Conservation (phyloP, 2,329 filamentous ascomycete genomes). For the Colletotrichum aenigma region DNA sequence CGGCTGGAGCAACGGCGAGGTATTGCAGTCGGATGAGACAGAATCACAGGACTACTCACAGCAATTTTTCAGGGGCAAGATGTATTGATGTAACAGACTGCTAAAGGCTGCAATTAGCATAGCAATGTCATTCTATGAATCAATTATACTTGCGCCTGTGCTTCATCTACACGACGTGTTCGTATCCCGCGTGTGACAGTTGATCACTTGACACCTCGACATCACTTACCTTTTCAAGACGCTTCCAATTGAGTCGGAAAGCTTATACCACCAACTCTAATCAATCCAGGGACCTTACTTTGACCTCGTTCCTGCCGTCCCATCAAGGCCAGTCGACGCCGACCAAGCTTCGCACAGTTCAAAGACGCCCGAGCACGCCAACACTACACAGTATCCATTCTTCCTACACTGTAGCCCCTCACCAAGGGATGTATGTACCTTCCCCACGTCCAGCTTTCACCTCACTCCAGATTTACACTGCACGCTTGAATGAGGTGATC, state of each 20-base stretch:
- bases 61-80: not conserved
- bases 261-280: not conserved
- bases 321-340: not conserved
- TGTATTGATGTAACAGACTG: not conserved
- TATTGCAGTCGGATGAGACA: not conserved
- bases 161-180: not conserved
- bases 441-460: constrained; percentile 8
- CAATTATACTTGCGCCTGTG: not conserved
- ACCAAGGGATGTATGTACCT: not conserved
- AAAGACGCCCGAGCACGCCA: not conserved
- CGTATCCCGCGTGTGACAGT: not conserved
- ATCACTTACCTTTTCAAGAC: not conserved
- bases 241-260: not conserved
- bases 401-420: constrained; percentile 10
- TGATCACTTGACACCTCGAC: not conserved
- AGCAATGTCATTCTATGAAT: not conserved
- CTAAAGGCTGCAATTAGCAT: not conserved
- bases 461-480: constrained; percentile 9
- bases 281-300: not conserved
- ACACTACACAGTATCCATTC: not conserved
- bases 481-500: not conserved
- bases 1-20: not conserved
- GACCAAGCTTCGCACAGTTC: not conserved
- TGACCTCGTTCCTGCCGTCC: not conserved
- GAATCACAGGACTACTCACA: not conserved